A percentile compares a stretch with the other conserved stretches of the same genome.
Conservation (phyloP, 2,329 filamentous ascomycete genomes). For the Botrytis squamosa region DNA sequence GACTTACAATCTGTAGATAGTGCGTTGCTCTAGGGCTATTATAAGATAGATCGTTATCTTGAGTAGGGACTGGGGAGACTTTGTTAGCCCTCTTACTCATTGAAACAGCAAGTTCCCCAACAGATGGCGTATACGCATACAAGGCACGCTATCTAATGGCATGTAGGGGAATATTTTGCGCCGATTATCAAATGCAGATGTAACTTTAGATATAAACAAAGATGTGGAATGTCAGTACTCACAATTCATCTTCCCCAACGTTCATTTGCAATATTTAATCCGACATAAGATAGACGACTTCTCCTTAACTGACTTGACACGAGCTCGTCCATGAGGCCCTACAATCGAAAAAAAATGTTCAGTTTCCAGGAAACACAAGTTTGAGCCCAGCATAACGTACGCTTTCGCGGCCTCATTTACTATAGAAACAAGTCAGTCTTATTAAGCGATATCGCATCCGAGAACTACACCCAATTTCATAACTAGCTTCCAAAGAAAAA, state of each 20-base stretch:
- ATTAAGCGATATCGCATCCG: neutral
- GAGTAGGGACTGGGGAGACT: neutral
- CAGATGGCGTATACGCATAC: neutral
- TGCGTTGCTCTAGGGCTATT: no score
- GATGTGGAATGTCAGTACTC: no score
- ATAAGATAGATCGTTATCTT: neutral
- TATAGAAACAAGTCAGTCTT: neutral
- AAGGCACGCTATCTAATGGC: rapidly evolving
- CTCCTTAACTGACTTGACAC: neutral
- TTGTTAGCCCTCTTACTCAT: rapidly evolving
- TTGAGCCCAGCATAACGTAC: no score
- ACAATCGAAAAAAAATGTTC: neutral
- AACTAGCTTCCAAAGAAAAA: no score
- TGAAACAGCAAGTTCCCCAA: rapidly evolving
- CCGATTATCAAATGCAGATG: neutral
- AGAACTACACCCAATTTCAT: no score
- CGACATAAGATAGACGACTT: neutral
- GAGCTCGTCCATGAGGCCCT: neutral
- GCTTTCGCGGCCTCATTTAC: neutral
- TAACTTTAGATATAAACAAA: neutral
- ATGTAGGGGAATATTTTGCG: neutral
- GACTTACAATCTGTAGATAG: rapidly evolving
- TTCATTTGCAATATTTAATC: rapidly evolving
- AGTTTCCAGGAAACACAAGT: neutral
- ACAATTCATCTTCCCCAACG: neutral